Conservation (phyloP, 352 stramenopile genomes). For the Globisporangium acanthophoron region DNA sequence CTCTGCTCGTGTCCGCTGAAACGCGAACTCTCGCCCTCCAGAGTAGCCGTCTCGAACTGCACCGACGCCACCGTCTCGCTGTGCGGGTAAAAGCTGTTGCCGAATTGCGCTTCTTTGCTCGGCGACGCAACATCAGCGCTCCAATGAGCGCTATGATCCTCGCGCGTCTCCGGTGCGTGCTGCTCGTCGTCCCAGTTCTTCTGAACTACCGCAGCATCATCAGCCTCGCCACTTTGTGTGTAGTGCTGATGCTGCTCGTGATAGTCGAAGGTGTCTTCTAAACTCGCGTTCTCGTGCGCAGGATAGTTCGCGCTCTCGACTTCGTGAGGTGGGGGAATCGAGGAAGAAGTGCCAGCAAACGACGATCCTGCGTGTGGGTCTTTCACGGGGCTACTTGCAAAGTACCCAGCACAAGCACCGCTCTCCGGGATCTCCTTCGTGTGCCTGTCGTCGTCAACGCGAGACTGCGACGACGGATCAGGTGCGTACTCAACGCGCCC, state of each 20-base stretch:
- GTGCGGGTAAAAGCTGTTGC: slow-evolving; percentile 1
- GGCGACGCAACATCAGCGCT: not conserved
- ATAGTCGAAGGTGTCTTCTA: not conserved
- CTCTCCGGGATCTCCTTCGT: not conserved
- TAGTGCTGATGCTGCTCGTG: slow-evolving; percentile 2
- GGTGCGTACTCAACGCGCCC: not conserved
- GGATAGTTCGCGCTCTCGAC: not conserved
- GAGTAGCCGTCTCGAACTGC: slow-evolving; percentile 2
- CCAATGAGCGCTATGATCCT: not conserved
- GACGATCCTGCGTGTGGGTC: not conserved
- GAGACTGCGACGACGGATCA: not conserved
- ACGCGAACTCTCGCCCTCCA: not conserved
- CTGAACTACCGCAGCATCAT: not conserved
- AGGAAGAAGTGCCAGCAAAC: not conserved
- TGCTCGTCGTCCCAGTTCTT: slow-evolving; percentile 9
- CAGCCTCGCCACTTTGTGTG: not conserved
- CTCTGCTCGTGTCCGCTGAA: not conserved
- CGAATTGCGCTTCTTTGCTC: slow-evolving; percentile 6
- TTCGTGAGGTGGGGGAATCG: not conserved
- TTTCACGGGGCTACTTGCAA: slow-evolving; percentile 10
- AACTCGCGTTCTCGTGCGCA: not conserved
- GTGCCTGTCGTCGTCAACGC: not conserved
- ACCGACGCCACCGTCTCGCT: slow-evolving; percentile 4
- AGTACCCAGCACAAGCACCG: not conserved
- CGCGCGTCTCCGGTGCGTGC: not conserved